phyloP scores from a whole-genome alignment of 768 basidiomycete genomes.

The Boletus speciosus region DNA sequence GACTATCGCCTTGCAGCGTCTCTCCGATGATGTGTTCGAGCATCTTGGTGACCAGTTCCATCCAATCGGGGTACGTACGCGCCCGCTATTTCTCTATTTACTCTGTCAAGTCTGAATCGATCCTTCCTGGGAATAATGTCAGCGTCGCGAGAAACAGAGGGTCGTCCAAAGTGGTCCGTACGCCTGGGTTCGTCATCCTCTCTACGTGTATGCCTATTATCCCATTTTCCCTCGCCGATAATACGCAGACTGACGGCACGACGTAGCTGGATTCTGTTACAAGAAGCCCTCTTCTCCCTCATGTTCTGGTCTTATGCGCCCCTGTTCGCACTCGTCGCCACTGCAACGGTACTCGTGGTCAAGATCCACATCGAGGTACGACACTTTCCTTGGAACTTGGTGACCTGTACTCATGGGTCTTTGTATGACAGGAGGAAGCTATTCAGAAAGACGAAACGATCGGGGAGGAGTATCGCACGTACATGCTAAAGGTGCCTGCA shows the following conservation, averaged over 20 bases:
- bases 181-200: constrained; percentile 12
- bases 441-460: constrained; percentile 4
- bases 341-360: not conserved
- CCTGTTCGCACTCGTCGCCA: not conserved
- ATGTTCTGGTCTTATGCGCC: constrained; percentile 13
- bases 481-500: constrained; percentile 12
- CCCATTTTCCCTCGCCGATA: not conserved
- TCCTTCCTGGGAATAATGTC: not conserved
- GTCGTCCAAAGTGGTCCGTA: constrained; percentile 14
- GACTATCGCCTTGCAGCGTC: not conserved
- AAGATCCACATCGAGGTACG: constrained; percentile 11
- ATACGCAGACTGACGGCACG: not conserved
- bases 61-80: constrained; percentile 5
- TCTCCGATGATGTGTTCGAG: not conserved
- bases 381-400: too few relatives aligned
- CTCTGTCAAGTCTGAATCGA: not conserved
- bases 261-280: not conserved
- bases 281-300: not conserved
- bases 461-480: constrained; percentile 8
- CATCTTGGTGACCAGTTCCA: constrained; percentile 9
- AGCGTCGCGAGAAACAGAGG: constrained; percentile 12
- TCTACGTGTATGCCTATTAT: constrained; percentile 5
- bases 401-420: not conserved
- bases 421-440: constrained; percentile 1
- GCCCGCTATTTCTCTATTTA: too few relatives aligned